phyloP scores from a whole-genome alignment of 306 rosid species.

The Herpetospermum pedunculosum region DNA sequence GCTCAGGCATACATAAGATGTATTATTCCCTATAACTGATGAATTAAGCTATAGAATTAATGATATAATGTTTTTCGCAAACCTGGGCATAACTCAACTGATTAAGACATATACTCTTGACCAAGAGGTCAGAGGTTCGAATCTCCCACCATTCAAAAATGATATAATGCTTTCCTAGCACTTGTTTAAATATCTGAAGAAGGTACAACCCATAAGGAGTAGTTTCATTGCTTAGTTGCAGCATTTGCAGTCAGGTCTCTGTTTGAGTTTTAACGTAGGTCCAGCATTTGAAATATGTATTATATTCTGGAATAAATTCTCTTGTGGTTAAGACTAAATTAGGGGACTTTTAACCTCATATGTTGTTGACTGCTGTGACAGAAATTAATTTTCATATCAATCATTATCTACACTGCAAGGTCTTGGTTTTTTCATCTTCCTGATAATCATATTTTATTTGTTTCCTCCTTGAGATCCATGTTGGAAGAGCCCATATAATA shows the following conservation, averaged over 20 bases:
- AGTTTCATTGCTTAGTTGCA: neutral
- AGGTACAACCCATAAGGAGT: neutral
- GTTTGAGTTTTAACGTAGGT: conserved; percentile 3
- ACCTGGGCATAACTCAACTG: no score
- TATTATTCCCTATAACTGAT: neutral
- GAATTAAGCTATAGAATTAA: neutral
- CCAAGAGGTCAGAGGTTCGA: no score
- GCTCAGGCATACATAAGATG: neutral
- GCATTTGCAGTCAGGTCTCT: neutral
- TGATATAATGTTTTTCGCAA: neutral
- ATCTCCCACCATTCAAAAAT: no score
- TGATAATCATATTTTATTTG: neutral
- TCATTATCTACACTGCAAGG: neutral
- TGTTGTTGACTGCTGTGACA: neutral
- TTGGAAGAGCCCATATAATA: neutral
- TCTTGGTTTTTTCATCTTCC: neutral
- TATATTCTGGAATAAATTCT: neutral
- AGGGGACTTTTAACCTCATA: neutral
- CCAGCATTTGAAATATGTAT: neutral
- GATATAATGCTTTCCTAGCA: neutral
- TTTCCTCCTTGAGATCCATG: neutral
- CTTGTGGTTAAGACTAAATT: neutral
- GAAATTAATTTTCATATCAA: neutral
- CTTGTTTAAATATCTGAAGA: neutral
- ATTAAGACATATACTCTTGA: no score